Evolutionary conservation across 1,284 basidiomycete genomes (phyloP), one percentile per base, ranked within the genome.

Genomic region (Cryptococcus jaspeensis): DNA sequence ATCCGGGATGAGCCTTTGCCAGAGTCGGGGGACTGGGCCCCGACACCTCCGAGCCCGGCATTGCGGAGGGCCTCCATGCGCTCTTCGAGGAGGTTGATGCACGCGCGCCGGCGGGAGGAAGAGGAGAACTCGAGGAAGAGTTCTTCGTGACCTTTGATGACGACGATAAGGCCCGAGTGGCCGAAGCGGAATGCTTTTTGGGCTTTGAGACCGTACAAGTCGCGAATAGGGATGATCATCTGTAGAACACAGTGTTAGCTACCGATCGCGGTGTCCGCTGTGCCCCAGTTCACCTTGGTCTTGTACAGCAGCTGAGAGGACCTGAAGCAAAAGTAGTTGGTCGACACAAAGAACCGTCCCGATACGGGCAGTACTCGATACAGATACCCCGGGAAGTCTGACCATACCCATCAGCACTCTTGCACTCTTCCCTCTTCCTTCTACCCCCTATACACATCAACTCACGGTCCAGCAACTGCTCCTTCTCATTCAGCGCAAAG

Each of bases 111-210:
- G 51, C 89, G 86, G 52, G 89, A 85, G 56, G 86, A 82, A 11
- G 87, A 87, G 42, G 83, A 80, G 71, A 99, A 95, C 76, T 98
- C 95, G 65, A 98, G 88, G 80, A 98, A 99, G 2, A 99, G 81
- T 72, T 99, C 95, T 78, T 98, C 95, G 72, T 97, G 90, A 0
- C 95, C 95, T 68, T 90, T 90, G 63, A 99, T 86, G 52, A 96
- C 88, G 56, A 98, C 81, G 32, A 91, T 86, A 20, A 98, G 83
- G 7, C 92, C 95, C 64, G 89, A 85, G 67, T 92, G 90, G 2
- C 88, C 90, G 70, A 93, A 91, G 13, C 89, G 85, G 69, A 91
- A 90, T 0, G 92, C 90, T 71, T 88, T 91, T 16, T 90, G 87
- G 69, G 85, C 87, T 74, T 96, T 89, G 8, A 86, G 83, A 11